phyloP scores from a whole-genome alignment of 2,329 filamentous ascomycete species.

The Lasiodiplodia gonubiensis region DNA sequence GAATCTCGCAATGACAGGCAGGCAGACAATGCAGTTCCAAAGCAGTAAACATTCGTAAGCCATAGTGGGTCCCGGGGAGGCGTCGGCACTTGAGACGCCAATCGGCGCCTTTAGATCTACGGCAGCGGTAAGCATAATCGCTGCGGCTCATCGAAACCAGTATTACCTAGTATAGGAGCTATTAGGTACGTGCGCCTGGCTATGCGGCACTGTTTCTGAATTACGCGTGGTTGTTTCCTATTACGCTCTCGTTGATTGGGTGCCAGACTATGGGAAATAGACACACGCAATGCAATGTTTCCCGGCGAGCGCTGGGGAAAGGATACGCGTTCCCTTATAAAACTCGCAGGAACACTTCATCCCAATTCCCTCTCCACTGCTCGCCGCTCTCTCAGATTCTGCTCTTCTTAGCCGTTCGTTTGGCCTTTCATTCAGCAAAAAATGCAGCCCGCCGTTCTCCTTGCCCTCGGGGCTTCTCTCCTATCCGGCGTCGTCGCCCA shows the following conservation, averaged over 20 bases:
- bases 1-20: constrained; percentile 8
- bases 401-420: constrained; percentile 14
- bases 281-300: neutral
- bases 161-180: neutral
- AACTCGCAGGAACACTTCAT: neutral
- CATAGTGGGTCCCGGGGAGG: constrained; percentile 2
- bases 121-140: constrained; percentile 19
- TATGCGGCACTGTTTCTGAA: neutral
- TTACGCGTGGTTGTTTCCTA: constrained; percentile 4
- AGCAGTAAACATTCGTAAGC: constrained; percentile 25
- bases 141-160: constrained; percentile 1
- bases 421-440: neutral
- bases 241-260: neutral
- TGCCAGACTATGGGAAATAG: neutral
- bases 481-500: constrained; percentile 14
- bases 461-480: constrained; percentile 16
- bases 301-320: neutral
- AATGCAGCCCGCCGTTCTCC: constrained; percentile 13
- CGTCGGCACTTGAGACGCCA: neutral
- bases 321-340: neutral
- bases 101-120: neutral
- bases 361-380: neutral
- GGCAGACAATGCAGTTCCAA: neutral
- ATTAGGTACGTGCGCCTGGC: neutral
- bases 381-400: neutral